Conservation (phyloP, 495 filamentous ascomycete genomes). For the Penicillium taxi region DNA sequence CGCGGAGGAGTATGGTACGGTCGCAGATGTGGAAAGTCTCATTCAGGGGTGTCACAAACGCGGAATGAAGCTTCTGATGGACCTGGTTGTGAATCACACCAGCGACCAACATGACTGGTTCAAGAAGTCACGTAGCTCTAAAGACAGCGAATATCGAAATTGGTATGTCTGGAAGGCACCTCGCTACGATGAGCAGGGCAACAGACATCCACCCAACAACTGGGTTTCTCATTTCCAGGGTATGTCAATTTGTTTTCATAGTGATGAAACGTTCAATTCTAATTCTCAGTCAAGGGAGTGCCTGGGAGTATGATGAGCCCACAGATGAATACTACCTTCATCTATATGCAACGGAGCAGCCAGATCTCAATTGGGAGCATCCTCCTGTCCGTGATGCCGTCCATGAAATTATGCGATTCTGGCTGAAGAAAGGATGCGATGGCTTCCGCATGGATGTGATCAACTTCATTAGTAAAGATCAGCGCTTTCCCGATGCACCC, state of each 20-base stretch:
- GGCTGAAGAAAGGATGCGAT: constrained; percentile 59
- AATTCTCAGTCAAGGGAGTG: constrained; percentile 32
- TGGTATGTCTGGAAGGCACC: constrained; percentile 70
- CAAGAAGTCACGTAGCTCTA: constrained; percentile 54
- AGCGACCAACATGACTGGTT: constrained; percentile 74
- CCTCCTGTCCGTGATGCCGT: constrained; percentile 53
- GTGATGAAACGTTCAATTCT: background rate
- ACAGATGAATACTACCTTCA: constrained; percentile 66
- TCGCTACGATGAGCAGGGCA: constrained; percentile 49
- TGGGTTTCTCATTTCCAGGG: constrained; percentile 55
- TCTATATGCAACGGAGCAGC: constrained; percentile 56
- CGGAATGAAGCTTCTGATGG: constrained; percentile 64
- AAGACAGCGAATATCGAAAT: constrained; percentile 51
- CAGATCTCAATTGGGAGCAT: constrained; percentile 72
- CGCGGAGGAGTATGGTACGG: constrained; percentile 51
- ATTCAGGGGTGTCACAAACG: constrained; percentile 47
- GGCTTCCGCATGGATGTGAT: constrained; percentile 66
- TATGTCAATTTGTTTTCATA: constrained; percentile 7
- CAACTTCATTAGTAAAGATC: constrained; percentile 59
- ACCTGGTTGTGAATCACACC: constrained; percentile 74
- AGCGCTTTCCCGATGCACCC: constrained; percentile 53
- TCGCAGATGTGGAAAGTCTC: constrained; percentile 58
- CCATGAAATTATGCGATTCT: constrained; percentile 61
- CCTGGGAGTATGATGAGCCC: constrained; percentile 58
- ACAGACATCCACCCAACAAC: constrained; percentile 60